Conservation (phyloP, 306 rosid genomes). For the Sindora glabra region DNA sequence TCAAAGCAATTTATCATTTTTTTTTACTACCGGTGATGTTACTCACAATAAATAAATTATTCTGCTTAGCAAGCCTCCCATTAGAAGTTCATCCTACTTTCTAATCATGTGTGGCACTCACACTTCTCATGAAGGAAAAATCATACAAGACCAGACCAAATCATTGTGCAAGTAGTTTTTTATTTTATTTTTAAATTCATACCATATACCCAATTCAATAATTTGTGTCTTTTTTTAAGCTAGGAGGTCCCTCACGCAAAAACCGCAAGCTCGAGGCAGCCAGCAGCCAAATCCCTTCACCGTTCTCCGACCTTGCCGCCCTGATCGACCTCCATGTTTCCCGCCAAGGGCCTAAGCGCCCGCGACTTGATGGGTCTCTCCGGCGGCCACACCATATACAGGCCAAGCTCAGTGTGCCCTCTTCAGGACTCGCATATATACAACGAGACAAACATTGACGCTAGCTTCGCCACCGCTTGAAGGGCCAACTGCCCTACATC, state of each 20-base stretch:
- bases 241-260: slow-evolving; percentile 74
- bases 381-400: slow-evolving; percentile 62
- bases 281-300: slow-evolving; percentile 50
- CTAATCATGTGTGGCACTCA: too few relatives aligned
- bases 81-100: too few relatives aligned
- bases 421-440: slow-evolving; percentile 52
- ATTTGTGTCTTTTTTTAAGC: slow-evolving; percentile 23
- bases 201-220: too few relatives aligned
- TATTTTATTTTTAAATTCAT: too few relatives aligned
- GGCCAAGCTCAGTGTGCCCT: slow-evolving; percentile 43
- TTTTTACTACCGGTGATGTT: too few relatives aligned
- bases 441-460: slow-evolving; percentile 60
- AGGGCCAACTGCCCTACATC: slow-evolving; percentile 37
- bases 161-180: too few relatives aligned
- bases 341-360: slow-evolving; percentile 30
- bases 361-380: slow-evolving; percentile 61
- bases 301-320: slow-evolving; percentile 33
- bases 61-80: too few relatives aligned
- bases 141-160: too few relatives aligned
- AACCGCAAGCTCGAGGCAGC: slow-evolving; percentile 63
- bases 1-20: too few relatives aligned
- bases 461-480: slow-evolving; percentile 35
- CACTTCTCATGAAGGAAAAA: too few relatives aligned
- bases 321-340: slow-evolving; percentile 39
- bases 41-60: too few relatives aligned